phyloP scores from a whole-genome alignment of 441 rosid species.

The Erodium texanum region DNA sequence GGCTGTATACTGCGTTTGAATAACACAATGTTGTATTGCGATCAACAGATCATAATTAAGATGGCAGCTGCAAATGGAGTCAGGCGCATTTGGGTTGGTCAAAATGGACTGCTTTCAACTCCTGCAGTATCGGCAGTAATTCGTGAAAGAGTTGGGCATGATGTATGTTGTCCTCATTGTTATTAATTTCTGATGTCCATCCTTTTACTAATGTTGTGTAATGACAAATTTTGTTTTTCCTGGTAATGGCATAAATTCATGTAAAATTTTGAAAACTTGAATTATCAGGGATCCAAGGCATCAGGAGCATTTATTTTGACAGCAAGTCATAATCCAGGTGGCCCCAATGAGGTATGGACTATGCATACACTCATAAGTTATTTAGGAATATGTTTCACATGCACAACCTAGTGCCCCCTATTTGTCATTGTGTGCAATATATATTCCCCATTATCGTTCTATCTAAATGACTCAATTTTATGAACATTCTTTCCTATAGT shows the following conservation, averaged over 20 bases:
- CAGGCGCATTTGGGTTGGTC: slow-evolving; percentile 88
- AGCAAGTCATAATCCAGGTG: slow-evolving; percentile 99
- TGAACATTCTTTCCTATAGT: not conserved
- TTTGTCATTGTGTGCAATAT: not conserved
- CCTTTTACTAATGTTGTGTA: not conserved
- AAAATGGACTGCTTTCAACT: slow-evolving; percentile 86
- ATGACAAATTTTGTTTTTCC: not conserved
- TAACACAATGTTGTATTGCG: slow-evolving; percentile 6
- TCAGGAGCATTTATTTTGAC: slow-evolving; percentile 92
- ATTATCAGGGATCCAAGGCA: slow-evolving; percentile 80
- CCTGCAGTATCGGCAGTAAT: slow-evolving; percentile 98
- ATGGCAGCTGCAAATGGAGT: slow-evolving; percentile 98
- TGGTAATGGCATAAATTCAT: not conserved
- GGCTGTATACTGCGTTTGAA: slow-evolving; percentile 5
- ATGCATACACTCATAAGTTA: not conserved
- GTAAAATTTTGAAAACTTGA: slow-evolving; percentile 14
- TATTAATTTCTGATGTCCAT: not conserved
- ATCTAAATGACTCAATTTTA: not conserved
- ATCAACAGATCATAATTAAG: slow-evolving; percentile 68
- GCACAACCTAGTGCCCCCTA: no score
- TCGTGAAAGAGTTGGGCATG: slow-evolving; percentile 80
- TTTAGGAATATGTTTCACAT: not conserved
- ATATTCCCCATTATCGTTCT: not conserved
- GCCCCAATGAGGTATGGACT: slow-evolving; percentile 75
- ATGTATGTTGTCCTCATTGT: slow-evolving; percentile 54